Conservation (phyloP, 1,139 yeast genomes). For the Yamadazyma mexicana region DNA sequence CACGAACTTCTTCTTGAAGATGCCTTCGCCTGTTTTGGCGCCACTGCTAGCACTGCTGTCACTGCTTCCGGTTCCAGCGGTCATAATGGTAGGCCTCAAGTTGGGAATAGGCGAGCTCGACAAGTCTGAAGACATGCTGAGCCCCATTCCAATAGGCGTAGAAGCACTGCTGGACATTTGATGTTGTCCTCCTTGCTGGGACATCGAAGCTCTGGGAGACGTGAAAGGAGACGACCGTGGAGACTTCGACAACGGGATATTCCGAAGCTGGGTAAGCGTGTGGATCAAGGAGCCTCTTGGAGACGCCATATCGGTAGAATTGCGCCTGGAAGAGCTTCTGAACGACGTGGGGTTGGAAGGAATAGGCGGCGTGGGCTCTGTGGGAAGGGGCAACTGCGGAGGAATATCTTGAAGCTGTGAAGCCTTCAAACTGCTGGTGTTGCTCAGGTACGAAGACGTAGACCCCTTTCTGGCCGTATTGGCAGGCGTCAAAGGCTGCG, state of each 20-base stretch:
- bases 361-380: slow-evolving; percentile 49
- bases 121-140: slow-evolving; percentile 17
- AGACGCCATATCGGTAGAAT: slow-evolving; percentile 39
- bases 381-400: slow-evolving; percentile 55
- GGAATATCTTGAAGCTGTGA: slow-evolving; percentile 50
- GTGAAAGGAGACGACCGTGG: slow-evolving; percentile 47
- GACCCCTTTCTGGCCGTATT: slow-evolving; percentile 26
- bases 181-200: slow-evolving; percentile 24
- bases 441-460: slow-evolving; percentile 27
- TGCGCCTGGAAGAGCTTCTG: slow-evolving; percentile 35
- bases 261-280: slow-evolving; percentile 43
- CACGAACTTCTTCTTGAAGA: slow-evolving; percentile 3
- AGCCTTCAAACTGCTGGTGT: slow-evolving; percentile 25
- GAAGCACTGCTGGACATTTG: not conserved
- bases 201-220: slow-evolving; percentile 50
- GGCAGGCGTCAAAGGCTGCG: not conserved
- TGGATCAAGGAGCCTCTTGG: slow-evolving; percentile 46
- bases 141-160: slow-evolving; percentile 7
- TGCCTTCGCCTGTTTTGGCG: not conserved
- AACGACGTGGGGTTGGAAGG: slow-evolving; percentile 39
- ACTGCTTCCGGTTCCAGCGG: not conserved
- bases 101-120: slow-evolving; percentile 22
- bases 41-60: not conserved
- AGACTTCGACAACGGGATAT: slow-evolving; percentile 36
- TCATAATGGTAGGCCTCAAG: slow-evolving; percentile 15